Percentiles rank a stretch among this genome's conserved stretches.
phyloP scores from a whole-genome alignment of 2,329 filamentous ascomycete species.

The Alternaria sp. region DNA sequence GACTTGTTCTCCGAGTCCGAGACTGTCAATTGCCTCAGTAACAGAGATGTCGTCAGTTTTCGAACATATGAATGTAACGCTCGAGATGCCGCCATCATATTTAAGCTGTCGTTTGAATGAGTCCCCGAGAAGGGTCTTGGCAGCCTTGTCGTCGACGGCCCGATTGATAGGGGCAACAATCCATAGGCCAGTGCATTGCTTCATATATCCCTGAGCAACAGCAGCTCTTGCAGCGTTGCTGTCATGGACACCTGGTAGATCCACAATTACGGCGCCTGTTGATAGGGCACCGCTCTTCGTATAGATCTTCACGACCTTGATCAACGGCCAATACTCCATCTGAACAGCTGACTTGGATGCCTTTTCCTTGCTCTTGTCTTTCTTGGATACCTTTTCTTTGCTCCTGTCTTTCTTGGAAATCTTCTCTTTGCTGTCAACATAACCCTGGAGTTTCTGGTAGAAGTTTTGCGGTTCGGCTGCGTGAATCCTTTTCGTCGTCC shows the following conservation, averaged over 20 bases:
- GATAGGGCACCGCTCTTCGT: conserved; percentile 61
- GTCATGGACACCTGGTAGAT: conserved; percentile 68
- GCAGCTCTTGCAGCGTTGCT: conserved; percentile 67
- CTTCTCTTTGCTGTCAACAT: conserved; percentile 66
- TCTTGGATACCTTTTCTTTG: conserved; percentile 34
- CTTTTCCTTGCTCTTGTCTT: conserved; percentile 41
- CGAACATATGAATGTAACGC: conserved; percentile 68
- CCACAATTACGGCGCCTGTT: conserved; percentile 65
- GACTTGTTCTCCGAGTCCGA: conserved; percentile 49
- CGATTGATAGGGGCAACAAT: conserved; percentile 70
- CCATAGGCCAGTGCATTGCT: conserved; percentile 68
- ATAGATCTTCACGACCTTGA: conserved; percentile 64
- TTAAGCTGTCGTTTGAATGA: conserved; percentile 68
- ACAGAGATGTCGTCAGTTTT: conserved; percentile 70
- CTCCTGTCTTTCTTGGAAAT: conserved; percentile 42
- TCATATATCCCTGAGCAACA: conserved; percentile 67
- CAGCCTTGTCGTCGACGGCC: conserved; percentile 68
- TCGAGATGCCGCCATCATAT: conserved; percentile 64
- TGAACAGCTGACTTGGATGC: conserved; percentile 22
- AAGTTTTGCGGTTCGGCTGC: conserved; percentile 53
- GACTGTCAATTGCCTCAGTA: conserved; percentile 54
- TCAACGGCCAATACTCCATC: conserved; percentile 61
- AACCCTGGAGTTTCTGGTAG: conserved; percentile 58
- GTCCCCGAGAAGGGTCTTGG: conserved; percentile 64
- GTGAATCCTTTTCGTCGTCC: conserved; percentile 54